Conservation (phyloP, 768 basidiomycete genomes). For the Naematelia encephala region DNA sequence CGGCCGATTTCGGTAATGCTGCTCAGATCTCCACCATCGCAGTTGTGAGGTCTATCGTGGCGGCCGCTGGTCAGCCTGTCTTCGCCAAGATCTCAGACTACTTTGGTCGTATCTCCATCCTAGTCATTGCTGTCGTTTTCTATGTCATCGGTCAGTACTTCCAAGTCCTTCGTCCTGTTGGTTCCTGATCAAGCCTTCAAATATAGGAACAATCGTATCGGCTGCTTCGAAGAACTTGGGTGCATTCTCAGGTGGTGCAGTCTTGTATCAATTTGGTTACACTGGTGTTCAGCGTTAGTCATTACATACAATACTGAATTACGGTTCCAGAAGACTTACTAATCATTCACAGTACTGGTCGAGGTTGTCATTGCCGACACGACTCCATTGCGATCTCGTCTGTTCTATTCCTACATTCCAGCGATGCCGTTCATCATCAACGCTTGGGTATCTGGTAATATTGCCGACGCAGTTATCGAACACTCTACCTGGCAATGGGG, state of each 20-base stretch:
- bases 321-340: not conserved
- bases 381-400: constrained; percentile 33
- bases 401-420: constrained; percentile 47
- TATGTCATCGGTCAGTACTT: constrained; percentile 39
- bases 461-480: constrained; percentile 23
- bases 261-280: constrained; percentile 47
- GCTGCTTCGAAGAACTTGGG: constrained; percentile 31
- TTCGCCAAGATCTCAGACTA: constrained; percentile 45
- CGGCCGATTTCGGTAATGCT: constrained; percentile 21
- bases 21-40: constrained; percentile 44
- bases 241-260: constrained; percentile 45
- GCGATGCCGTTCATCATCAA: constrained; percentile 47
- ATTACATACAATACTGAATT: not conserved
- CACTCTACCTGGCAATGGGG: constrained; percentile 46
- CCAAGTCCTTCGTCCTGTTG: not conserved
- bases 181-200: too few species aligned
- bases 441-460: constrained; percentile 47
- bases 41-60: constrained; percentile 42
- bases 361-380: constrained; percentile 49
- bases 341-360: constrained; percentile 18
- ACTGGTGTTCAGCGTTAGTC: constrained; percentile 31
- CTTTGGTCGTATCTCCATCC: constrained; percentile 44
- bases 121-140: constrained; percentile 41
- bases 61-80: constrained; percentile 35
- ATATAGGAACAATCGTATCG: constrained; percentile 47